A percentile compares a stretch with the other conserved stretches of the same genome.
Evolutionary conservation across 78 protist species (phyloP).

Genomic region (Dictyostelium intermedium): DNA sequence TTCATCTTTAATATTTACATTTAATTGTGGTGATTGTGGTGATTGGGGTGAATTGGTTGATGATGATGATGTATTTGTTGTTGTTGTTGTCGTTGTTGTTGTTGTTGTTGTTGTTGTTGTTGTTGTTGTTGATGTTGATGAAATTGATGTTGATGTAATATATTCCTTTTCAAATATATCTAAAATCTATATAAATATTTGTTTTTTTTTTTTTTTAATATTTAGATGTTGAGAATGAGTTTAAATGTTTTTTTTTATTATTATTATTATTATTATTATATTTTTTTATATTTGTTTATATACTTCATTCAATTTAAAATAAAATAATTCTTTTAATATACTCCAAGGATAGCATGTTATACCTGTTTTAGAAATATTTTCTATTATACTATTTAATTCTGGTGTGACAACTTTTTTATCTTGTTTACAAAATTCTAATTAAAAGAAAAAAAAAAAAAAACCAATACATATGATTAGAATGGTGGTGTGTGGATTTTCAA

Average conservation of each 20-base stretch:
- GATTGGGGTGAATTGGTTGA: not conserved
- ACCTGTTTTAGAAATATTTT: constrained; percentile 57
- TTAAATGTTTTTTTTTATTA: no score
- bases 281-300: not conserved
- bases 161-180: constrained; percentile 43
- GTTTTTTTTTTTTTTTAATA: not conserved
- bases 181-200: constrained; percentile 32
- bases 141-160: not conserved
- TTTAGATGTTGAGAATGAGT: not conserved
- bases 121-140: not conserved
- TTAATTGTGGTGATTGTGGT: not conserved
- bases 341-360: constrained; percentile 70
- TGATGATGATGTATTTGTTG: not conserved
- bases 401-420: constrained; percentile 43
- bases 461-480: not conserved
- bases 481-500: not conserved
- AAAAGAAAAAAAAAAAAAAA: not conserved
- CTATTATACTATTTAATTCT: constrained; percentile 51
- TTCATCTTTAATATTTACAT: constrained; percentile 31
- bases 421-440: constrained; percentile 29
- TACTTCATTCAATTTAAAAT: constrained; percentile 50
- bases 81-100: not conserved
- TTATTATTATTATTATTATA: not conserved
- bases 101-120: not conserved
- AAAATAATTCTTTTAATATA: constrained; percentile 42